Evolutionary conservation across 805 yeast genomes (phyloP).

Genomic region (Saccharomyces mikatae): DNA sequence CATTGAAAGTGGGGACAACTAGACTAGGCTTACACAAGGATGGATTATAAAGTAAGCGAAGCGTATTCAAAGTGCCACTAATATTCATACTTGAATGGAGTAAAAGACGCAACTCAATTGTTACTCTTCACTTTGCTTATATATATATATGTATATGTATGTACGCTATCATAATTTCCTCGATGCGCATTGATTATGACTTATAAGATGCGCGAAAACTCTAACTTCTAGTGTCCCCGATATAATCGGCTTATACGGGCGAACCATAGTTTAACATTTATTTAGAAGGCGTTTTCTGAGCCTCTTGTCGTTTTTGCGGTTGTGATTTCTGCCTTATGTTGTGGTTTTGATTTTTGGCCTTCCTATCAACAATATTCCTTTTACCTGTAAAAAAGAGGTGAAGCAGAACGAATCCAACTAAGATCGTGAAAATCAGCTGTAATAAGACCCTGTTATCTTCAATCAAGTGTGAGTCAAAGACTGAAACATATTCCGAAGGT

Average conservation of each 20-base stretch:
- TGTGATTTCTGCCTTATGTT: background rate
- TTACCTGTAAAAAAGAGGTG: constrained; percentile 2
- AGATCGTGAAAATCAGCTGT: constrained; percentile 12
- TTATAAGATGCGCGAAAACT: background rate
- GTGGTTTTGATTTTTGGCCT: background rate
- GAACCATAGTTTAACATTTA: background rate
- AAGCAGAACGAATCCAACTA: constrained; percentile 11
- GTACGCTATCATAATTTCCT: background rate
- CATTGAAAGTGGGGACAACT: constrained; percentile 48
- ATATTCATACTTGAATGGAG: constrained; percentile 41
- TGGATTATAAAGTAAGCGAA: constrained; percentile 54
- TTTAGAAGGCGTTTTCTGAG: background rate
- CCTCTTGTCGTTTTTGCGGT: background rate
- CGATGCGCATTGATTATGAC: background rate
- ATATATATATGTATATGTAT: background rate
- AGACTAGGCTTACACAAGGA: constrained; percentile 62
- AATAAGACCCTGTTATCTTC: constrained; percentile 16
- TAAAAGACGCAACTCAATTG: background rate
- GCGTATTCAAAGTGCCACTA: constrained; percentile 68
- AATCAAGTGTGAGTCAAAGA: constrained; percentile 21
- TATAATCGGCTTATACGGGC: background rate
- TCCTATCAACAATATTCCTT: background rate
- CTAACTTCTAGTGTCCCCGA: background rate
- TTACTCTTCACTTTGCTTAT: background rate
- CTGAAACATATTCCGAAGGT: constrained; percentile 9